These are phyloP conservation scores for Colletotrichum australisinense DNA, from an alignment of 2,329 filamentous ascomycete genomes.

Conservation along the genomic window DNA sequence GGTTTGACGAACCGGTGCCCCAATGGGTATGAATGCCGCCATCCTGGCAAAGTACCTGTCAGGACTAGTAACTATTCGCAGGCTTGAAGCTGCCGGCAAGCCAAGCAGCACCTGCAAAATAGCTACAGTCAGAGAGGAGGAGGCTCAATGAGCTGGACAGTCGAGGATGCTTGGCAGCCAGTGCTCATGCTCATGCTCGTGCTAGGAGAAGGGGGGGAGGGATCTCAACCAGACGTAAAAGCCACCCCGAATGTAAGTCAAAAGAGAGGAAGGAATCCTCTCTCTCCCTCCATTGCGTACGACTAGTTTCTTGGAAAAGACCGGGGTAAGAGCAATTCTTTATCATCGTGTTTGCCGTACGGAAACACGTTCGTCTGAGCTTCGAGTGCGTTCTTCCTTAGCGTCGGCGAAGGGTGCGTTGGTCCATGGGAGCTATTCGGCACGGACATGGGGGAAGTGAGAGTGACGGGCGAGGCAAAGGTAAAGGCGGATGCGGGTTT, in stretches of 20 bases:
- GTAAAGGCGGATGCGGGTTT: neutral
- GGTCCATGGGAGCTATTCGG: conserved; percentile 22
- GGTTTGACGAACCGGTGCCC: conserved; percentile 8
- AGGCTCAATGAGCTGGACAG: neutral
- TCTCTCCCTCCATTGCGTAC: neutral
- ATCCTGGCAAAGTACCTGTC: neutral
- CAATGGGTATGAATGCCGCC: conserved; percentile 3
- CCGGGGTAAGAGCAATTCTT: conserved; percentile 4
- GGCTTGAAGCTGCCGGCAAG: neutral
- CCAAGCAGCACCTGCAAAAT: neutral
- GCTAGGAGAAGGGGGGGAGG: neutral
- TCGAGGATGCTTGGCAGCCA: neutral
- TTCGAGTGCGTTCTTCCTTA: conserved; percentile 20
- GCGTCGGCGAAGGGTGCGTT: conserved; percentile 32
- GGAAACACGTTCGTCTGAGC: conserved; percentile 24
- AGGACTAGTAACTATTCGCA: neutral
- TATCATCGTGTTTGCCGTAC: conserved; percentile 8
- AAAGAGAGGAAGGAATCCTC: too few relatives aligned
- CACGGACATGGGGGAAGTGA: conserved; percentile 10
- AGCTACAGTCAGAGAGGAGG: neutral
- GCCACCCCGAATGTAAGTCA: neutral
- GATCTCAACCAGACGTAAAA: neutral
- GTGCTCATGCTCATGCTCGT: conserved; percentile 2
- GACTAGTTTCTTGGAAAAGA: neutral
- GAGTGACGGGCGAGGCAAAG: neutral